phyloP scores from a whole-genome alignment of 805 yeast genomes.

The Nematodospora valgi region DNA sequence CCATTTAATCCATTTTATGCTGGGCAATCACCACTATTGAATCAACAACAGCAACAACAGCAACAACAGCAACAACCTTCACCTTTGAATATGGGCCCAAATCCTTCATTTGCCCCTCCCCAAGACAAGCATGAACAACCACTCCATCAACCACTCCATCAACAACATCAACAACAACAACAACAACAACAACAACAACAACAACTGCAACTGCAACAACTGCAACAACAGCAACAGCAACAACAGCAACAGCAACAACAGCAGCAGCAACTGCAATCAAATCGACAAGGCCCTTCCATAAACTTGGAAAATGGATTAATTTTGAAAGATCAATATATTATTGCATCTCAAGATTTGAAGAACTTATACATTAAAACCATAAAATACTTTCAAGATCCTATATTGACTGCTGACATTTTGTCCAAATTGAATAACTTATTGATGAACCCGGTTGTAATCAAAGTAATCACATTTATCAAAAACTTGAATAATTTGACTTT shows the following conservation, averaged over 20 bases:
- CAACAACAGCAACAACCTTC: slow-evolving; percentile 6
- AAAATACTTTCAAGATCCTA: slow-evolving; percentile 48
- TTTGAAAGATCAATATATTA: slow-evolving; percentile 51
- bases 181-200: slow-evolving; percentile 10
- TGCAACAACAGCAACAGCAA: slow-evolving; percentile 11
- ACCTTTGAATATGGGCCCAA: neutral
- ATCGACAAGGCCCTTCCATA: slow-evolving; percentile 14
- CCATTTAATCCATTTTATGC: slow-evolving; percentile 11
- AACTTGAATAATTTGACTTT: slow-evolving; percentile 40
- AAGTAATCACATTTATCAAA: slow-evolving; percentile 35
- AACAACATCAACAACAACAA: slow-evolving; percentile 14
- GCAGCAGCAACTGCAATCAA: slow-evolving; percentile 10
- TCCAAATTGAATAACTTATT: slow-evolving; percentile 24
- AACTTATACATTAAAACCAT: slow-evolving; percentile 45
- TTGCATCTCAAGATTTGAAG: slow-evolving; percentile 55
- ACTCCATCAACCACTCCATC: slow-evolving; percentile 6
- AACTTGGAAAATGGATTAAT: slow-evolving; percentile 63
- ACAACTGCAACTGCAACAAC: neutral
- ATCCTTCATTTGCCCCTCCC: neutral
- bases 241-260: slow-evolving; percentile 13
- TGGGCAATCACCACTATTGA: neutral
- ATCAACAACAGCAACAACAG: slow-evolving; percentile 8
- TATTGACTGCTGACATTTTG: slow-evolving; percentile 24
- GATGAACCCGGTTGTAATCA: slow-evolving; percentile 22
- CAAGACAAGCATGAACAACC: slow-evolving; percentile 8